Evolutionary conservation across 768 basidiomycete genomes (phyloP).

Genomic region (Phanerochaete carnosa): DNA sequence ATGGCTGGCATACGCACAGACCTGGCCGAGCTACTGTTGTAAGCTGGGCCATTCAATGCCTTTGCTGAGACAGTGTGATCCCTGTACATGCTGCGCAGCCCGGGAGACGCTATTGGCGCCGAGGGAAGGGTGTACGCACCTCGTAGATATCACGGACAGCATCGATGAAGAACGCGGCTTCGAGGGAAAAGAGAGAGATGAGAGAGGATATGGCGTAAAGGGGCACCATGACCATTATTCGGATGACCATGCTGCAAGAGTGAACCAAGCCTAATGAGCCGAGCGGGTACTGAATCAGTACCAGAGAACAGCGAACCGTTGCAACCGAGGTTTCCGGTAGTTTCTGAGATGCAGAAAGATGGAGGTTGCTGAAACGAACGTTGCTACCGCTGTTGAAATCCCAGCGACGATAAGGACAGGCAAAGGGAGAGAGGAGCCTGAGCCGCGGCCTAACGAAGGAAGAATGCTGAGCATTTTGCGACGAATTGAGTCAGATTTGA

Average conservation of each 20-base stretch:
- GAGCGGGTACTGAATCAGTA: neutral
- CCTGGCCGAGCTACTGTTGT: neutral
- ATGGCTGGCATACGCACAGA: neutral
- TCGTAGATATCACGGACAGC: slow-evolving; percentile 95
- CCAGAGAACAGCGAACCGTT: slow-evolving; percentile 49
- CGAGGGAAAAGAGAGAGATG: slow-evolving; percentile 89
- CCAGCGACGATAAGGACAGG: slow-evolving; percentile 61
- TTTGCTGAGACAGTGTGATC: neutral
- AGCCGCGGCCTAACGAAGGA: slow-evolving; percentile 46
- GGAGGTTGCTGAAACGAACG: slow-evolving; percentile 66
- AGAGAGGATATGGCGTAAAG: slow-evolving; percentile 88
- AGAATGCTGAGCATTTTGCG: neutral
- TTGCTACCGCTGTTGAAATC: slow-evolving; percentile 63
- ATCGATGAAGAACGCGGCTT: slow-evolving; percentile 96
- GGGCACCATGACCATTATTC: slow-evolving; percentile 97
- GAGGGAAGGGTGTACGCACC: slow-evolving; percentile 41
- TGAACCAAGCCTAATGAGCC: neutral
- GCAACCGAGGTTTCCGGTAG: slow-evolving; percentile 78
- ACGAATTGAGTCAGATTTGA: neutral
- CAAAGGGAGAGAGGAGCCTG: slow-evolving; percentile 46
- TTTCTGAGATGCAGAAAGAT: slow-evolving; percentile 83
- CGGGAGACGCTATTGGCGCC: neutral
- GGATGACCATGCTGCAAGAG: slow-evolving; percentile 73
- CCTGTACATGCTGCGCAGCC: neutral
- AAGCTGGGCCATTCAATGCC: neutral